Evolutionary conservation across 805 yeast species (phyloP).

Genomic region (Candida bentonensis): DNA sequence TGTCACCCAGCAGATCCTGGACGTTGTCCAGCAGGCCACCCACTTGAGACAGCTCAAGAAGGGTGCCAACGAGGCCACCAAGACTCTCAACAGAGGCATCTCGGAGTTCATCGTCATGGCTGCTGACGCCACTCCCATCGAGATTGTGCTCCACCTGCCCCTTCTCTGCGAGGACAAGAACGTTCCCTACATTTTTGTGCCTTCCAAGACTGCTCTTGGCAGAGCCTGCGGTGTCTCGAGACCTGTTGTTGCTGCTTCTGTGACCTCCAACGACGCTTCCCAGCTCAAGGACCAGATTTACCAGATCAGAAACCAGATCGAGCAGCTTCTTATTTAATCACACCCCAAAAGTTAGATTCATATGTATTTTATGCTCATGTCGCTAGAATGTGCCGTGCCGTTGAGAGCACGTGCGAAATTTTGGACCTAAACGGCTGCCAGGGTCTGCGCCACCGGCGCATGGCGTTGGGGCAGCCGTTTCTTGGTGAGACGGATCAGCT

Average conservation of each 20-base stretch:
- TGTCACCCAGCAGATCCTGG: constrained; percentile 90
- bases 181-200: constrained; percentile 97
- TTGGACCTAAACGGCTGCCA: no score
- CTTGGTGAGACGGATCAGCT: no score
- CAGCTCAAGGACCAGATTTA: constrained; percentile 94
- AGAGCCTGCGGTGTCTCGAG: constrained; percentile 99
- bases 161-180: constrained; percentile 97
- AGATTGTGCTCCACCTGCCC: constrained; percentile 93
- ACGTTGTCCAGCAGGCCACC: constrained; percentile 95
- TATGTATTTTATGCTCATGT: no score
- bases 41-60: constrained; percentile 96
- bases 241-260: constrained; percentile 97
- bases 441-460: no score
- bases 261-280: constrained; percentile 96
- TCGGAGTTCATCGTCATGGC: constrained; percentile 99
- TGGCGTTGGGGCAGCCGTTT: no score
- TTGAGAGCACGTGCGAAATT: no score
- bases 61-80: constrained; percentile 99
- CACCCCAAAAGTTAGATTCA: background rate
- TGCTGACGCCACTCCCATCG: constrained; percentile 99
- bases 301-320: constrained; percentile 97
- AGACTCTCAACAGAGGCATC: constrained; percentile 98
- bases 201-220: constrained; percentile 96
- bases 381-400: no score
- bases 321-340: constrained; percentile 75